Evolutionary conservation across 2,329 filamentous ascomycete species (phyloP), one percentile per base, ranked within the genome.

Genomic region (Penicillium sp.): DNA sequence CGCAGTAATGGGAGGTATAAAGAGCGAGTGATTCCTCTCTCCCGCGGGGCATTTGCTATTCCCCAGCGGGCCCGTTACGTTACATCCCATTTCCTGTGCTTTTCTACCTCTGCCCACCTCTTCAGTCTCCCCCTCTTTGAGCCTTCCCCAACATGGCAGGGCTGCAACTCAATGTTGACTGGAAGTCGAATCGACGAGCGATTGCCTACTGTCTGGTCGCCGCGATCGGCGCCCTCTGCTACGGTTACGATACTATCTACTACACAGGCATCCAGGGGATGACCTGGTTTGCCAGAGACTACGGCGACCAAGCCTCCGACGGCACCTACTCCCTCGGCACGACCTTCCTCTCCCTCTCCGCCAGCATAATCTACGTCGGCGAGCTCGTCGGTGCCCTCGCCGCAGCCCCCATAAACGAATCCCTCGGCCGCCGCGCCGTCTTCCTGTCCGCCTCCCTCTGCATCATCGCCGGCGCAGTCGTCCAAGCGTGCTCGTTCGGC

Each of bases 311-410:
- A 35, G 61, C 56, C 31, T 38, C 62, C 23, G 65, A 68, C 29
- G 70, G 70, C 4, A 51, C 63, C 6, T 67, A 65, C 45, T 58
- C 63, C 9, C 63, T 74, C 5, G 63, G 60, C n/a, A 70, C 70
- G 5, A 60, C 58, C 19, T 73, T 73, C 56, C 67, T 70, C 23
- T 75, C 77, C 7, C 60, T 79, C 15, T 76, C 75, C 3, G 71
- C 76, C 7, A 77, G 75, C 11, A 73, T 74, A 51, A 79, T 79
- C 66, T 76, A 78, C 61, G 73, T 79, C 15, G 77, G 77, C n/a
- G 77, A 79, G 53, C 67, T 78, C 0, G 53, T 77, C 31, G 77
- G 77, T 41, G 72, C 77, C 6, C 63, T 79, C 5, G 41, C 67
- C 5, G 69, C 76, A 11, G 75, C 75, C 2, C 76, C 75, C 7